Conservation (phyloP, 2,329 filamentous ascomycete genomes). For the Fusarium liriodendri region DNA sequence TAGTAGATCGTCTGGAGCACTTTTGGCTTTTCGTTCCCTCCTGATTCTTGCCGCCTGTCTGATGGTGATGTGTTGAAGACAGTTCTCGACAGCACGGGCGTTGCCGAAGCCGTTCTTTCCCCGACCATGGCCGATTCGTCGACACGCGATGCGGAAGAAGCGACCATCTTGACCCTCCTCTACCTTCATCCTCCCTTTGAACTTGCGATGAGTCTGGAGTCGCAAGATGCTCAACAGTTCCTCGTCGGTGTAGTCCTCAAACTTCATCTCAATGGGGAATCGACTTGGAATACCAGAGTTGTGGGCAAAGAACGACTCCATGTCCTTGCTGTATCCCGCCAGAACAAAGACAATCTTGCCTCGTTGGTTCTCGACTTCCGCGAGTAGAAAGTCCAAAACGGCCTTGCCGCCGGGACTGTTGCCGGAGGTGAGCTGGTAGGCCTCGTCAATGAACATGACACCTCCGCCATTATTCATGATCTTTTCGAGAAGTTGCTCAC, state of each 20-base stretch:
- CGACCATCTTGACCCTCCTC: conserved; percentile 70
- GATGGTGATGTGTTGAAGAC: conserved; percentile 62
- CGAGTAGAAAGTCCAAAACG: conserved; percentile 77
- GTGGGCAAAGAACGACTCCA: conserved; percentile 81
- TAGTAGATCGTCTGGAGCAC: conserved; percentile 64
- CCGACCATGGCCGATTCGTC: conserved; percentile 70
- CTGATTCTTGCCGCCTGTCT: conserved; percentile 69
- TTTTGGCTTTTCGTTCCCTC: conserved; percentile 55
- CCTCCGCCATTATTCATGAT: conserved; percentile 72
- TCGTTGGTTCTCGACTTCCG: conserved; percentile 77
- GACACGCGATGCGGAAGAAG: conserved; percentile 71
- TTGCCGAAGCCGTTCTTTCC: conserved; percentile 79
- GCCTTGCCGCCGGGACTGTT: conserved; percentile 67
- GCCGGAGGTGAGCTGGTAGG: conserved; percentile 76
- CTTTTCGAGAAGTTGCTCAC: conserved; percentile 59
- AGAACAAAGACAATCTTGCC: conserved; percentile 79
- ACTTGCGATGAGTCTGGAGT: conserved; percentile 65
- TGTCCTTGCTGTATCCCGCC: conserved; percentile 78
- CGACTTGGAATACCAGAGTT: conserved; percentile 78
- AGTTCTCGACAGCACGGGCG: conserved; percentile 75
- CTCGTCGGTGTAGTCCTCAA: conserved; percentile 74
- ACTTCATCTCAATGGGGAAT: conserved; percentile 73
- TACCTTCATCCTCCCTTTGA: conserved; percentile 64
- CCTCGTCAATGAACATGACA: conserved; percentile 82
- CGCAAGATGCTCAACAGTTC: conserved; percentile 73